Base-by-base conservation (phyloP, 2,329 filamentous ascomycete genomes). In the Arthrobotrys conoides region DNA sequence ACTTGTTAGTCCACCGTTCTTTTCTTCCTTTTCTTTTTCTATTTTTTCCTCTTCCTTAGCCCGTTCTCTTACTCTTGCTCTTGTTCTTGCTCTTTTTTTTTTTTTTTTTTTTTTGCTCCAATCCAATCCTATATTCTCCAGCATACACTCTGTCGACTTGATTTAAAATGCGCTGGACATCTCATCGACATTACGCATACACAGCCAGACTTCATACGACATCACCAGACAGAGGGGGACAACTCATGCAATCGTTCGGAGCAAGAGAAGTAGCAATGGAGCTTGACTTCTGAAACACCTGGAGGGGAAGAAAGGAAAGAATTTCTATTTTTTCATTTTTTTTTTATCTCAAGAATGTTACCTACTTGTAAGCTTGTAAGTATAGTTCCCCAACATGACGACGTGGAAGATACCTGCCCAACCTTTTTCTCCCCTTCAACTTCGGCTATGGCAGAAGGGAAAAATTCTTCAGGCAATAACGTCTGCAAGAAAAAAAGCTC, bases 381-480 rank as follows among this genome's bases (percentile, higher is more conserved):
- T 75, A 68, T 53, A 63, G 18, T 33, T 53, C 53, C 75, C 64
- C 68, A 53, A 70, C 68, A 69, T 68, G 48, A 48, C 51, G 61
- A 72, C 68, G 64, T 49, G 66, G 63, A 48, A 78, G 68, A 71
- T 71, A 78, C 68, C 66, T 71, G 48, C 68, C 68, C 61, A 68
- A 68, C 75, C 68, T 48, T 71, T 67, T 67, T 78, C 59, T 61
- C 44, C 49, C 48, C 30, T 70, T 59, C 24, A 14, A 38, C 22
- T 67, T 67, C 55, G 59, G 75, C 64, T 64, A 38, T 53, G 48
- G 61, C n/a, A 59, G 66, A 77, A 53, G 57, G 48, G 65, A 78
- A 72, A 72, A 72, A 61, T 65, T 72, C 68, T 78, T 72, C 68
- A 78, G 75, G 75, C 46, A 72, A 68, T 72, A 72, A 64, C 63